Conservation (phyloP, 495 filamentous ascomycete species). For the Trichoderma erinaceum region DNA sequence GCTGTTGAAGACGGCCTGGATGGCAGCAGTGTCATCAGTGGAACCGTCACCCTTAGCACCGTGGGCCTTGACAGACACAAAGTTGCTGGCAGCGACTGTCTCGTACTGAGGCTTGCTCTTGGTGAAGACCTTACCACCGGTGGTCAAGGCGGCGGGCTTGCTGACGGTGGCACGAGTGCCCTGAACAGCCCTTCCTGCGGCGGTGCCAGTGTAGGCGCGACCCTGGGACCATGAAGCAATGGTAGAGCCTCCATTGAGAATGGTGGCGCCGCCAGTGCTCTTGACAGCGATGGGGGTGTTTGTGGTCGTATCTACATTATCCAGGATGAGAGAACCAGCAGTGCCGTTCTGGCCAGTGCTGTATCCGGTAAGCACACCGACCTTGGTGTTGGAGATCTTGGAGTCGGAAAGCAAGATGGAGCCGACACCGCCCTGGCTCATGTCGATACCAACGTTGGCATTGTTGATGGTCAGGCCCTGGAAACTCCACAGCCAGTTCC, state of each 20-base stretch:
- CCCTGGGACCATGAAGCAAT: constrained; percentile 73
- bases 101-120: constrained; percentile 73
- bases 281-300: constrained; percentile 45
- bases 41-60: constrained; percentile 76
- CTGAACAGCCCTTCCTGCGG: constrained; percentile 46
- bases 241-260: constrained; percentile 66
- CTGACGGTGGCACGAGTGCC: constrained; percentile 39
- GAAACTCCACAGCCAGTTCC: constrained; percentile 90
- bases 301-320: constrained; percentile 72
- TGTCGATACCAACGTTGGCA: constrained; percentile 73
- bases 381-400: constrained; percentile 62
- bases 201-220: constrained; percentile 49
- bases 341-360: constrained; percentile 54
- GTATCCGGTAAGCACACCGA: constrained; percentile 71
- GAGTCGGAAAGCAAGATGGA: constrained; percentile 79
- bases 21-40: constrained; percentile 60
- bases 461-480: constrained; percentile 77
- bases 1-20: constrained; percentile 67
- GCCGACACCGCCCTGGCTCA: constrained; percentile 69
- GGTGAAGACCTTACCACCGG: constrained; percentile 53
- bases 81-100: constrained; percentile 46
- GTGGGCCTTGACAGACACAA: constrained; percentile 66
- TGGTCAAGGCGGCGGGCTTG: constrained; percentile 56
- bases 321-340: constrained; percentile 73
- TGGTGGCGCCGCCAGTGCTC: constrained; percentile 47